Conservation (phyloP, 1,139 yeast genomes). For the Candida anutae region DNA sequence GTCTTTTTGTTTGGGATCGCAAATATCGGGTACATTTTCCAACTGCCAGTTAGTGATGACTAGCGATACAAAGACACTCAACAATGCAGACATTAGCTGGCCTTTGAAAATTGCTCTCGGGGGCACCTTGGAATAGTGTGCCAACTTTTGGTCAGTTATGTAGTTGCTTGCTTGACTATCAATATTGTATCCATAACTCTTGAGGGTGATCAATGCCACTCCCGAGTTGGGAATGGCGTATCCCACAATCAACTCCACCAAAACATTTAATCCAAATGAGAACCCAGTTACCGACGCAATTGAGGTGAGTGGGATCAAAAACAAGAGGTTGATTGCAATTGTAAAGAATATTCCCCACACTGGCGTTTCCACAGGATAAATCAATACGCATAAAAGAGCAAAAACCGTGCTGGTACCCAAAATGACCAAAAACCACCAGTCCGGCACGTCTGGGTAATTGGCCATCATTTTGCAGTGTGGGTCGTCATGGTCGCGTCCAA, state of each 20-base stretch:
- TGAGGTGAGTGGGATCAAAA: conserved; percentile 43
- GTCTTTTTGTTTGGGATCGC: conserved; percentile 34
- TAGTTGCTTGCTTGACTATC: conserved; percentile 57
- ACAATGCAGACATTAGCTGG: conserved; percentile 40
- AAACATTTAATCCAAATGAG: conserved; percentile 46
- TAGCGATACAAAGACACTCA: conserved; percentile 40
- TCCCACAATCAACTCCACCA: conserved; percentile 56
- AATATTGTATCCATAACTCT: conserved; percentile 53
- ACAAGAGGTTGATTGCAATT: conserved; percentile 44
- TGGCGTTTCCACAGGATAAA: conserved; percentile 44
- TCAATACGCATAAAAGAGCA: conserved; percentile 41
- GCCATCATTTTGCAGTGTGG: conserved; percentile 52
- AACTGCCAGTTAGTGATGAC: conserved; percentile 51
- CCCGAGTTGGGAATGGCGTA: conserved; percentile 61
- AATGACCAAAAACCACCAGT: conserved; percentile 47
- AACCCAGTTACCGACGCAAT: conserved; percentile 49
- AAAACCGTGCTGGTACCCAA: conserved; percentile 41
- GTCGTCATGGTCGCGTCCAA: conserved; percentile 27
- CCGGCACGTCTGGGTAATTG: conserved; percentile 54
- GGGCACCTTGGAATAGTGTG: conserved; percentile 54
- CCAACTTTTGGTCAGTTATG: conserved; percentile 50
- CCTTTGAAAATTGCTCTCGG: conserved; percentile 57
- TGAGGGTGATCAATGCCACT: conserved; percentile 49
- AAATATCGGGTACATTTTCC: conserved; percentile 37
- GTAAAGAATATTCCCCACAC: conserved; percentile 55